Evolutionary conservation across 352 stramenopile genomes (phyloP).

Genomic region (Pythium sukuiense): DNA sequence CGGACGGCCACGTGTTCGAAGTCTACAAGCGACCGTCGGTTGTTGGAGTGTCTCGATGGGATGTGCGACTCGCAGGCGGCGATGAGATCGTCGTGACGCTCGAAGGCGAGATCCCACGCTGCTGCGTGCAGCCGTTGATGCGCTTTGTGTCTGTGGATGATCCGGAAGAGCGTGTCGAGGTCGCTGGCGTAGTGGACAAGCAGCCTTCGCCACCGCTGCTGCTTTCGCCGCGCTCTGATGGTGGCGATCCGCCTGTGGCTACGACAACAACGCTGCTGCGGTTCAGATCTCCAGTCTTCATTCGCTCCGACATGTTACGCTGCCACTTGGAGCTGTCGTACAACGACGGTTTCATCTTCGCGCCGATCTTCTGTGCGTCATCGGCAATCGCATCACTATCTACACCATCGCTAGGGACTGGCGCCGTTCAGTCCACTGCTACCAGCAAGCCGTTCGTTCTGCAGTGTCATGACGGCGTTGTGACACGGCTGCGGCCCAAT

Average conservation of each 20-base stretch:
- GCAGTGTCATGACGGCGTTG: conserved; percentile 40
- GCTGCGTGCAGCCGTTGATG: conserved; percentile 32
- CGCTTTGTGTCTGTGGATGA: conserved; percentile 3
- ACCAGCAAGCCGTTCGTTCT: conserved; percentile 1
- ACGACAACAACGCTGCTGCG: conserved; percentile 21
- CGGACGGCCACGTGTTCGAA: conserved; percentile 54
- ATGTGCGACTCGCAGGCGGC: conserved; percentile 34
- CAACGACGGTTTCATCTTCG: conserved; percentile 50
- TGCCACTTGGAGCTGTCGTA: conserved; percentile 61
- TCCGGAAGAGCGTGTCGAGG: neutral
- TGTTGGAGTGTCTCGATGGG: conserved; percentile 41
- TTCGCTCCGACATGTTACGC: conserved; percentile 22
- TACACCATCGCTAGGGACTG: neutral
- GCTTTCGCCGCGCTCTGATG: neutral
- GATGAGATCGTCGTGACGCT: conserved; percentile 40
- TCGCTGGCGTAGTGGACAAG: neutral
- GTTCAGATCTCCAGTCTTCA: conserved; percentile 34
- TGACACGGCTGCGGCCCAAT: conserved; percentile 49
- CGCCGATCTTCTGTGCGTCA: conserved; percentile 22
- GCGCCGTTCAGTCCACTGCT: neutral
- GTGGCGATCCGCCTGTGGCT: neutral
- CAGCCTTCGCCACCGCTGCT: neutral
- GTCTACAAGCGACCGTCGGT: conserved; percentile 49
- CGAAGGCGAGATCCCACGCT: conserved; percentile 40
- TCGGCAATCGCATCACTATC: neutral